A percentile compares a stretch with the other conserved stretches of the same genome.
These are phyloP conservation scores for Metschnikowia orientalis DNA, from an alignment of 805 yeast genomes.

Conservation along the genomic window DNA sequence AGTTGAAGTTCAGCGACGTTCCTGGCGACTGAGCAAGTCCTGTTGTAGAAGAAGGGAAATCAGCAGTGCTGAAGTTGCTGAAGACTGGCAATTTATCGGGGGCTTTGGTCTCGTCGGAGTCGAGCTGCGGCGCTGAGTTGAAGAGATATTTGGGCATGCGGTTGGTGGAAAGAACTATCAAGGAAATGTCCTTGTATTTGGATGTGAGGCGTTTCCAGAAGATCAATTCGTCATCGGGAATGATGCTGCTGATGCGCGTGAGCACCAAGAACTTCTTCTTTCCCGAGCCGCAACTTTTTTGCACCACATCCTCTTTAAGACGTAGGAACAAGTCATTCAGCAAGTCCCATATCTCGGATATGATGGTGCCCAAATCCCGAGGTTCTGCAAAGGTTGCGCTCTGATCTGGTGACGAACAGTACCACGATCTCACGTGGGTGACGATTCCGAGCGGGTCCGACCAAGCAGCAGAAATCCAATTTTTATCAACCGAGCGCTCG, in stretches of 20 bases:
- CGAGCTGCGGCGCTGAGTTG: slow-evolving; percentile 16
- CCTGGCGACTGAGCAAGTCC: slow-evolving; percentile 14
- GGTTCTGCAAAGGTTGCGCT: slow-evolving; percentile 7
- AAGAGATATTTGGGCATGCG: slow-evolving; percentile 47
- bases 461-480: slow-evolving; percentile 88
- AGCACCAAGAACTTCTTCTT: slow-evolving; percentile 62
- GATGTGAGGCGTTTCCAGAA: slow-evolving; percentile 75
- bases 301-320: slow-evolving; percentile 31
- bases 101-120: slow-evolving; percentile 14
- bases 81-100: slow-evolving; percentile 17
- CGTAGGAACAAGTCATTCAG: slow-evolving; percentile 44
- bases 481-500: slow-evolving; percentile 72
- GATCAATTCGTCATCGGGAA: slow-evolving; percentile 76
- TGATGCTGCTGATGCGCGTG: slow-evolving; percentile 65
- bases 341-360: slow-evolving; percentile 63
- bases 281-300: slow-evolving; percentile 31
- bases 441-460: slow-evolving; percentile 75
- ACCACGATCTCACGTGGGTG: slow-evolving; percentile 64
- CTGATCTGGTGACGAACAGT: slow-evolving; percentile 37
- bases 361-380: slow-evolving; percentile 41
- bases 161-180: slow-evolving; percentile 68
- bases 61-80: neutral
- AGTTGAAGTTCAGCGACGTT: slow-evolving; percentile 28
- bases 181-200: slow-evolving; percentile 49
- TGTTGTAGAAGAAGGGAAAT: slow-evolving; percentile 17